A percentile compares a stretch with the other conserved stretches of the same genome.
These are phyloP conservation scores for Fusarium vanettenii DNA, from an alignment of 2,329 filamentous ascomycete genomes.

Conservation along the genomic window DNA sequence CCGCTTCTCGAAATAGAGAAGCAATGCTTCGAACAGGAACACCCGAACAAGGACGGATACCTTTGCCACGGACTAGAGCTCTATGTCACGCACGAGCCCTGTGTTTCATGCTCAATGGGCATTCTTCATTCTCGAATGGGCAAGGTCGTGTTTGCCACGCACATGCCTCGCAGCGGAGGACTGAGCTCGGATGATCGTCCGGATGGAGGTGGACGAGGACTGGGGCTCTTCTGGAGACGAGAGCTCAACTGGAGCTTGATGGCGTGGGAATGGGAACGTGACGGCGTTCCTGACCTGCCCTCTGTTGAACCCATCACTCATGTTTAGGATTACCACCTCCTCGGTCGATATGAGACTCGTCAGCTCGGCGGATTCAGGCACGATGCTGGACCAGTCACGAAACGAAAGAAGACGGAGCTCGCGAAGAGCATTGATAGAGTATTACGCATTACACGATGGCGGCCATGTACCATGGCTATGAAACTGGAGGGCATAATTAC, in stretches of 20 bases:
- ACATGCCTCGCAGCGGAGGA: constrained; percentile 85
- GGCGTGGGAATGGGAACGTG: constrained; percentile 79
- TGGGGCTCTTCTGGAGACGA: constrained; percentile 77
- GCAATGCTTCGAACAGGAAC: constrained; percentile 71
- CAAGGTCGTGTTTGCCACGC: constrained; percentile 81
- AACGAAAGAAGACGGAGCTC: constrained; percentile 17
- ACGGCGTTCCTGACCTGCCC: constrained; percentile 52
- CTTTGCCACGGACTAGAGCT: constrained; percentile 94
- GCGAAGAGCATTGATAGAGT: constrained; percentile 29
- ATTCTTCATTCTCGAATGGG: constrained; percentile 94
- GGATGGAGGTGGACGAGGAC: constrained; percentile 67
- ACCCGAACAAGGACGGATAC: constrained; percentile 81
- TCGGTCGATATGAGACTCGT: constrained; percentile 51
- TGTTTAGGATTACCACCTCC: constrained; percentile 60
- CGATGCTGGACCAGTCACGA: constrained; percentile 11
- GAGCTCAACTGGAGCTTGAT: constrained; percentile 90
- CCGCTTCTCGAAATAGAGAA: constrained; percentile 77
- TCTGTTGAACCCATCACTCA: constrained; percentile 62
- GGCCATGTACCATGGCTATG: constrained; percentile 15
- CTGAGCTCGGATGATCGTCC: constrained; percentile 80
- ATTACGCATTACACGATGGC: constrained; percentile 21
- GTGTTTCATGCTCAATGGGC: constrained; percentile 96
- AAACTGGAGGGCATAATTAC: constrained; percentile 18
- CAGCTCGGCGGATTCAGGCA: constrained; percentile 28
- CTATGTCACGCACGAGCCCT: constrained; percentile 95